These are phyloP conservation scores for Colletotrichum musae DNA, from an alignment of 2,329 filamentous ascomycete genomes.

Conservation along the genomic window DNA sequence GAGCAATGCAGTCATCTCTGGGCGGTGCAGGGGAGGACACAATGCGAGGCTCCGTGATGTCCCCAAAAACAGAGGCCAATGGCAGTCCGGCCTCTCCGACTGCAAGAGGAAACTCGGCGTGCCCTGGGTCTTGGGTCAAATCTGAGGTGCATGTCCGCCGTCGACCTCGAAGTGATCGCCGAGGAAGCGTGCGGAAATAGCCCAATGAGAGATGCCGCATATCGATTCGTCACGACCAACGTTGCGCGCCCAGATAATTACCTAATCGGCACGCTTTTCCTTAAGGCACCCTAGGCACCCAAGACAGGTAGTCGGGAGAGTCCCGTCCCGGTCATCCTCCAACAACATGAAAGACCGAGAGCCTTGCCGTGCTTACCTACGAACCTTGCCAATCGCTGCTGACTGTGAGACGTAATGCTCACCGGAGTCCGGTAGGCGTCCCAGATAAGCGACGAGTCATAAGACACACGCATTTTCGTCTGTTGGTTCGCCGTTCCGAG, in stretches of 20 bases:
- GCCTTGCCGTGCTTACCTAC: slow-evolving; percentile 15
- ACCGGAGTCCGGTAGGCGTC: too few relatives aligned
- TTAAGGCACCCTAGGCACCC: too few relatives aligned
- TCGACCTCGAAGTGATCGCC: not conserved
- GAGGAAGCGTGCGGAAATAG: not conserved
- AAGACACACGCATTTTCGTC: too few relatives aligned
- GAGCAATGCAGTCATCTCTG: slow-evolving; percentile 37
- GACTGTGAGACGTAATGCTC: not conserved
- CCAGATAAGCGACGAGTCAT: too few relatives aligned
- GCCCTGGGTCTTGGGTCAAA: not conserved
- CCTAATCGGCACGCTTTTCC: slow-evolving; percentile 16
- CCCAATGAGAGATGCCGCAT: slow-evolving; percentile 17
- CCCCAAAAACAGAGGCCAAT: not conserved
- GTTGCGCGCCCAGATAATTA: slow-evolving; percentile 29
- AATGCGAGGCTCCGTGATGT: slow-evolving; percentile 19
- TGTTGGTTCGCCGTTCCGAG: too few relatives aligned
- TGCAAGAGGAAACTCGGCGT: slow-evolving; percentile 4
- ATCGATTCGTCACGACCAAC: slow-evolving; percentile 20
- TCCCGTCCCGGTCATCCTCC: slow-evolving; percentile 6
- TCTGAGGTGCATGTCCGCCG: slow-evolving; percentile 14
- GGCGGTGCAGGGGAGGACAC: slow-evolving; percentile 29
- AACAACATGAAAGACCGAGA: not conserved
- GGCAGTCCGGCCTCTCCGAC: not conserved
- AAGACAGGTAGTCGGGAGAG: too few relatives aligned
- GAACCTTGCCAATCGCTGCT: slow-evolving; percentile 11